Evolutionary conservation across 441 rosid genomes (phyloP).

Genomic region (Erodium chrysanthum): DNA sequence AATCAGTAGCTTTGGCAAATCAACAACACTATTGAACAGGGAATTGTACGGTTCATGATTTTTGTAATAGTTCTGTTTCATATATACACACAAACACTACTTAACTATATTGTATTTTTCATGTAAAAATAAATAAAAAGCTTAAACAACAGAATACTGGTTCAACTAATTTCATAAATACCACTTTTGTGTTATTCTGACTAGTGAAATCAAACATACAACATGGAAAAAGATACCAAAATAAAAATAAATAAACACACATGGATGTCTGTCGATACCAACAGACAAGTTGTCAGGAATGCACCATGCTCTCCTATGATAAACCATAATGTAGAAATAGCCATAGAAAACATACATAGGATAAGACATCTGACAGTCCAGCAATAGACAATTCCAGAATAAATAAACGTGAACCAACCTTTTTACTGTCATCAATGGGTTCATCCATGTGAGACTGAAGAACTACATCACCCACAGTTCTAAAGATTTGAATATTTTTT

Average conservation of each 20-base stretch:
- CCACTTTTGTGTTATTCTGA: background rate
- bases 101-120: background rate
- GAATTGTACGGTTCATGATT: background rate
- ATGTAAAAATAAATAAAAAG: background rate
- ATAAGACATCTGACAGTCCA: background rate
- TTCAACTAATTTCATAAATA: background rate
- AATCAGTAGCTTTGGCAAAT: background rate
- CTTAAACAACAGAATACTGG: background rate
- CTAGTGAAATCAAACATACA: background rate
- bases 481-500: conserved; percentile 58
- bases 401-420: conserved; percentile 31
- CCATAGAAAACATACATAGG: background rate
- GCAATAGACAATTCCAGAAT: conserved; percentile 14
- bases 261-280: background rate
- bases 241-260: background rate
- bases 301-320: background rate
- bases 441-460: conserved; percentile 49
- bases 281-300: background rate
- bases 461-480: conserved; percentile 53
- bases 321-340: background rate
- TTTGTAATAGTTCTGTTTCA: background rate
- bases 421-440: conserved; percentile 35
- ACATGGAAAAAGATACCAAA: background rate
- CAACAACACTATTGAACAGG: background rate
- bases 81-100: background rate